These are phyloP conservation scores for Fusarium mexicanum DNA, from an alignment of 2,329 filamentous ascomycete genomes.

Conservation along the genomic window DNA sequence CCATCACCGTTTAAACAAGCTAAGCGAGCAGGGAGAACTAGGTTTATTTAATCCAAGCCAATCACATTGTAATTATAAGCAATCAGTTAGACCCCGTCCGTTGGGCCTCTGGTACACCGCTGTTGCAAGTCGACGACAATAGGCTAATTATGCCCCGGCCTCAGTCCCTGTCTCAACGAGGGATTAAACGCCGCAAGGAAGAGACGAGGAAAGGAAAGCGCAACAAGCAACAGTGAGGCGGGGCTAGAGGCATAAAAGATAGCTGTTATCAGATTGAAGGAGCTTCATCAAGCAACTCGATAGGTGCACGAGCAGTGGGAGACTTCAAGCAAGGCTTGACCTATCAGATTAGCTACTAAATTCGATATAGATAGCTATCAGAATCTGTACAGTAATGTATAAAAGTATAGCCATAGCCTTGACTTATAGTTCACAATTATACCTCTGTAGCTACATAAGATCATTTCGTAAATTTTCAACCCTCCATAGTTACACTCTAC, in stretches of 20 bases:
- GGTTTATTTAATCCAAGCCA: too few relatives aligned
- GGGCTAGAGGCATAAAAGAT: neutral
- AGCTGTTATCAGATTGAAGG: rapidly evolving
- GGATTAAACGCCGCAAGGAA: too few relatives aligned
- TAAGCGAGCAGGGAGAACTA: neutral
- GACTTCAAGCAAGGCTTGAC: neutral
- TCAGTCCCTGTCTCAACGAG: neutral
- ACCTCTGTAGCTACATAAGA: too few relatives aligned
- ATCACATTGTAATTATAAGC: rapidly evolving
- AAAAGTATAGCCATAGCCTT: too few relatives aligned
- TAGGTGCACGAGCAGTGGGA: neutral
- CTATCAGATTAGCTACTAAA: too few relatives aligned
- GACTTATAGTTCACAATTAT: too few relatives aligned
- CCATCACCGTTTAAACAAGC: neutral
- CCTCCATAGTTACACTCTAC: too few relatives aligned
- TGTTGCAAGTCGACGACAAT: neutral
- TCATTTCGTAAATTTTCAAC: too few relatives aligned
- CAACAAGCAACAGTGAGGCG: neutral
- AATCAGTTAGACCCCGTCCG: rapidly evolving
- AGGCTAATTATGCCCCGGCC: neutral
- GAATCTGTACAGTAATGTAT: too few relatives aligned
- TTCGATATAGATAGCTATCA: too few relatives aligned
- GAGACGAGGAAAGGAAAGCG: neutral
- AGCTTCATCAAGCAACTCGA: neutral
- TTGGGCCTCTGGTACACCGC: neutral